phyloP scores from a whole-genome alignment of 805 yeast species.

The Metschnikowia henanensis region DNA sequence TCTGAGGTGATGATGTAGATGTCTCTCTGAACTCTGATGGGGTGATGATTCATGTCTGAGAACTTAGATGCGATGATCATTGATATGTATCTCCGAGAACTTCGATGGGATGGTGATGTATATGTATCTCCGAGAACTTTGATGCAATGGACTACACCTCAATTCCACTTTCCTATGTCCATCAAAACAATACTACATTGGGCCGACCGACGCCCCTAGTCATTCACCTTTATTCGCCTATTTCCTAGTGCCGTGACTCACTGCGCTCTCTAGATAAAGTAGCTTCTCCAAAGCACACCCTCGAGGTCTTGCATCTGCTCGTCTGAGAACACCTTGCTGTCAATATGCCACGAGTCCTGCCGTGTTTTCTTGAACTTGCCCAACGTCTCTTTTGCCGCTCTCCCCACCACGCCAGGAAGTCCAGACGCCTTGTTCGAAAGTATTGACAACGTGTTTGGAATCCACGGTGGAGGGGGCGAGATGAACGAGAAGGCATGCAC shows the following conservation, averaged over 20 bases:
- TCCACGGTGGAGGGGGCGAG: slow-evolving; percentile 91
- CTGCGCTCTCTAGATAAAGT: slow-evolving; percentile 59
- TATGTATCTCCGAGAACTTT: no score
- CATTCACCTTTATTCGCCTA: no score
- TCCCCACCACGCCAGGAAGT: slow-evolving; percentile 76
- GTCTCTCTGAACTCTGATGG: no score
- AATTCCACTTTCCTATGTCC: no score
- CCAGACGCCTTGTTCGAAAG: slow-evolving; percentile 72
- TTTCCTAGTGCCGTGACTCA: neutral
- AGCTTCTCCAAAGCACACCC: slow-evolving; percentile 92
- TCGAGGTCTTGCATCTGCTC: slow-evolving; percentile 88
- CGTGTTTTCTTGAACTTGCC: slow-evolving; percentile 88
- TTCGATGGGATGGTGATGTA: no score
- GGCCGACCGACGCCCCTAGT: no score
- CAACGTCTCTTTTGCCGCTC: slow-evolving; percentile 76
- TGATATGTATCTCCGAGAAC: no score
- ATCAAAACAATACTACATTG: no score
- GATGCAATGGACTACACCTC: no score
- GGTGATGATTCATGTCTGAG: no score
- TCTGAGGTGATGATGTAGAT: no score
- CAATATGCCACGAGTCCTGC: slow-evolving; percentile 96
- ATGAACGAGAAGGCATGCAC: slow-evolving; percentile 86
- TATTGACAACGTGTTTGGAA: slow-evolving; percentile 68
- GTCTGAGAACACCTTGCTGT: slow-evolving; percentile 66
- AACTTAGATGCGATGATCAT: no score